A percentile compares a stretch with the other conserved stretches of the same genome.
Conservation (phyloP, 2,329 filamentous ascomycete species). For the Metarhizium humberi region DNA sequence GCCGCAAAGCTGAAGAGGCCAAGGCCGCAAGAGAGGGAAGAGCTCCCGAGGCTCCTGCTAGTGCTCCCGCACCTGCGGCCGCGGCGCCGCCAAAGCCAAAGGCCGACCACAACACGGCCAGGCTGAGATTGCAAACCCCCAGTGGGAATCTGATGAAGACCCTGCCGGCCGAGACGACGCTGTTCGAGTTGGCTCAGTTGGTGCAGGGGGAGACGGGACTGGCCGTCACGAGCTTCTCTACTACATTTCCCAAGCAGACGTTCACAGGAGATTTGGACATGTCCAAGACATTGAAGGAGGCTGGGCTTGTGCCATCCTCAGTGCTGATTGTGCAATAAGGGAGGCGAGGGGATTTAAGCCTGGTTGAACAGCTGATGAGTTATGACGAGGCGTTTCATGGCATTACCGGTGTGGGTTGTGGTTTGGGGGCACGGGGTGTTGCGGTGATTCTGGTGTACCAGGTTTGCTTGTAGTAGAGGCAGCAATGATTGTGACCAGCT, state of each 20-base stretch:
- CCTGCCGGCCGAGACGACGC: conserved; percentile 76
- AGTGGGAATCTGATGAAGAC: conserved; percentile 75
- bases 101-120: conserved; percentile 67
- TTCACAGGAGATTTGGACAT: conserved; percentile 65
- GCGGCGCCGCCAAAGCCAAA: conserved; percentile 51
- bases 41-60: conserved; percentile 29
- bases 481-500: no score
- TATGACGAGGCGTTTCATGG: background rate
- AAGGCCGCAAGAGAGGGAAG: conserved; percentile 82
- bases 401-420: background rate
- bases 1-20: conserved; percentile 73
- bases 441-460: no score
- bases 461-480: no score
- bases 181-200: conserved; percentile 82
- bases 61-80: conserved; percentile 28
- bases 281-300: conserved; percentile 85
- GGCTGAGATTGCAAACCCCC: conserved; percentile 70
- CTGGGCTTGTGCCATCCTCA: conserved; percentile 83
- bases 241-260: conserved; percentile 79
- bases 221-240: conserved; percentile 66
- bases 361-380: background rate
- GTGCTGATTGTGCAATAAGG: conserved; percentile 64
- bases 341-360: background rate
- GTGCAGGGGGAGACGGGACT: conserved; percentile 62
- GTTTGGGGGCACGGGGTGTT: background rate